Base-by-base conservation (phyloP, 208 protist genomes). In the Trypanosoma caninum region DNA sequence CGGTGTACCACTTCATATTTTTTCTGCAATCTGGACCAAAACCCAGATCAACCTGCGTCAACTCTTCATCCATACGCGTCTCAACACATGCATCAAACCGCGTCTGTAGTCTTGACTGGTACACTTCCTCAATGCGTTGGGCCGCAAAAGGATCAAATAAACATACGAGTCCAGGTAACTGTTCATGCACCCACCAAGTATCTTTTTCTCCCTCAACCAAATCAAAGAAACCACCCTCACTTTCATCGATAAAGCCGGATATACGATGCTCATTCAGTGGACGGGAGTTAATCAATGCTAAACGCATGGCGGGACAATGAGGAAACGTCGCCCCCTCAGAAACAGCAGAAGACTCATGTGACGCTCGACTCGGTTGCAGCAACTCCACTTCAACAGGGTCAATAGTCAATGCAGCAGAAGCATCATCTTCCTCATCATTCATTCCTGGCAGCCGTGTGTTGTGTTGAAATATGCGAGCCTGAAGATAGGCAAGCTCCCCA, bases 191-290 rank as follows among this genome's bases (percentile, higher is more conserved):
- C 22, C n/a, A 48, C 84, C 84, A 91, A n/a, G 62, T 62, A 16
- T 33, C 61, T 0, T 28, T 41, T 11, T 59, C 48, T 1, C 68
- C 70, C 18, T 91, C 84, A 14, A 85, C 80, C n/a, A 85, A 59
- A 28, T 82, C 65, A 65, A 75, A 90, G 5, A 46, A 7, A 25
- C 77, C 72, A 45, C 72, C 83, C 58, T 90, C 83, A 45, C 66
- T 74, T 69, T 87, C 83, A 42, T 90, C 83, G 13, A 82, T 33
- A 46, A 70, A 70, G 54, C 27, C 18, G 42, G 50, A 31, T 30
- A 53, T 54, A 52, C 35, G 64, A 54, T 70, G 64, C 25, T 61
- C 64, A 46, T 51, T 59, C 18, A 61, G 16, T 46, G 64, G 64
- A 55, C 46, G 48, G 34, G 48, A 59, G 33, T 56, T 61, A 37